These are phyloP conservation scores for Lactarius akahatsu DNA, from an alignment of 768 basidiomycete genomes.

Conservation along the genomic window DNA sequence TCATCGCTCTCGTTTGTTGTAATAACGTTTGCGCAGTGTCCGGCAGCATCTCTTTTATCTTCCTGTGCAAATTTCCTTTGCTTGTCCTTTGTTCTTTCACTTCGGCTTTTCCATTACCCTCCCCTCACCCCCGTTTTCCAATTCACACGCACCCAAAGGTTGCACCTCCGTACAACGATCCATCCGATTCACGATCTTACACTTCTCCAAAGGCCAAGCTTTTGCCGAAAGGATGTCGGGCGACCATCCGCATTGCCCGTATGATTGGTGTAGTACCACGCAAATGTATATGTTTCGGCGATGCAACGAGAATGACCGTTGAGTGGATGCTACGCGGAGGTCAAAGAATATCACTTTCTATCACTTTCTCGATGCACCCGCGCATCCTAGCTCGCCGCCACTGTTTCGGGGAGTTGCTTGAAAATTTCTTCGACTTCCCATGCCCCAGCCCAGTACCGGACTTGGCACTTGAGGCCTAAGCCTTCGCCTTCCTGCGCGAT, in stretches of 20 bases:
- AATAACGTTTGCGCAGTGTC: slow-evolving; percentile 7
- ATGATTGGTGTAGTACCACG: slow-evolving; percentile 29
- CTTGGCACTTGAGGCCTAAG: slow-evolving; percentile 64
- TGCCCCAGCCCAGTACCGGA: slow-evolving; percentile 88
- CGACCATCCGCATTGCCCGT: slow-evolving; percentile 17
- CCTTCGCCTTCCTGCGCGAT: slow-evolving; percentile 68
- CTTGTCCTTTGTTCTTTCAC: slow-evolving; percentile 14
- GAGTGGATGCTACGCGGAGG: slow-evolving; percentile 12
- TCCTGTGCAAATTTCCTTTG: slow-evolving; percentile 22
- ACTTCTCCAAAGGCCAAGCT: slow-evolving; percentile 5
- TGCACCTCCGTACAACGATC: slow-evolving; percentile 21
- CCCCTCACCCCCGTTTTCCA: not conserved
- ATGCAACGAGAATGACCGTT: slow-evolving; percentile 9
- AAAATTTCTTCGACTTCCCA: slow-evolving; percentile 96
- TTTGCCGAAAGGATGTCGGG: slow-evolving; percentile 24
- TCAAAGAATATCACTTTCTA: not conserved
- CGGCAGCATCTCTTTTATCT: slow-evolving; percentile 23
- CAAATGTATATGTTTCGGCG: slow-evolving; percentile 30
- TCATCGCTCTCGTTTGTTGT: slow-evolving; percentile 9
- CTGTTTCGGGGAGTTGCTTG: slow-evolving; percentile 21
- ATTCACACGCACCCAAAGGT: slow-evolving; percentile 14
- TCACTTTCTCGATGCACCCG: no score
- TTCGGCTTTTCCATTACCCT: not conserved
- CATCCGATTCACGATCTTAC: slow-evolving; percentile 20
- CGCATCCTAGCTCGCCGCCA: slow-evolving; percentile 7